These are phyloP conservation scores for Tricholoma hemisulphureum DNA, from an alignment of 768 basidiomycete species.

Conservation along the genomic window DNA sequence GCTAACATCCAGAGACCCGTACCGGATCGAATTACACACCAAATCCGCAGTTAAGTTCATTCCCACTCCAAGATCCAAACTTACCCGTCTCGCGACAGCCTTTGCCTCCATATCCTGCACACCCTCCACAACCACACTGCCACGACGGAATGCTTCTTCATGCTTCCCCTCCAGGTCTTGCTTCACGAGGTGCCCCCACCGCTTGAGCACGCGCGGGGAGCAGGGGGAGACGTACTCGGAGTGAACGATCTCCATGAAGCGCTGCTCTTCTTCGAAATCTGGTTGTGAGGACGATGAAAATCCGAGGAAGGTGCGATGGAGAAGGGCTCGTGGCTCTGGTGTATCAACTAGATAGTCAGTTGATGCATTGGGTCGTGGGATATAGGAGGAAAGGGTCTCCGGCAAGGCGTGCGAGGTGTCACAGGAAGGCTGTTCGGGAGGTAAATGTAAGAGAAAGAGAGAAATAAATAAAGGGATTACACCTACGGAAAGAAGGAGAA, in stretches of 20 bases:
- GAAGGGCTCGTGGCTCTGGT: conserved; percentile 49
- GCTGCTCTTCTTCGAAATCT: conserved; percentile 29
- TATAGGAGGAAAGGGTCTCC: conserved; percentile 45
- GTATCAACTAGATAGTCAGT: conserved; percentile 56
- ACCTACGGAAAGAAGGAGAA: conserved; percentile 46
- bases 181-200: conserved; percentile 37
- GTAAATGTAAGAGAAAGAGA: neutral
- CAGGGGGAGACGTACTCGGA: conserved; percentile 43
- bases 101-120: neutral
- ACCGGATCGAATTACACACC: conserved; percentile 12
- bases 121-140: neutral
- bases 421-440: conserved; percentile 20
- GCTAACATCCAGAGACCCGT: neutral
- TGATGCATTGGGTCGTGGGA: conserved; percentile 46
- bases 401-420: conserved; percentile 47
- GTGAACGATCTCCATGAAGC: conserved; percentile 36
- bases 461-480: neutral
- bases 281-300: conserved; percentile 17
- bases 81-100: neutral
- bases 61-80: neutral
- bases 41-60: neutral
- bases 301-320: conserved; percentile 55
- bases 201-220: conserved; percentile 36
- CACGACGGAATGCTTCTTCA: conserved; percentile 17
- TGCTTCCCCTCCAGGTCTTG: conserved; percentile 30